These are phyloP conservation scores for Hypoxylon sp. DNA, from an alignment of 2,329 filamentous ascomycete species.

Conservation along the genomic window DNA sequence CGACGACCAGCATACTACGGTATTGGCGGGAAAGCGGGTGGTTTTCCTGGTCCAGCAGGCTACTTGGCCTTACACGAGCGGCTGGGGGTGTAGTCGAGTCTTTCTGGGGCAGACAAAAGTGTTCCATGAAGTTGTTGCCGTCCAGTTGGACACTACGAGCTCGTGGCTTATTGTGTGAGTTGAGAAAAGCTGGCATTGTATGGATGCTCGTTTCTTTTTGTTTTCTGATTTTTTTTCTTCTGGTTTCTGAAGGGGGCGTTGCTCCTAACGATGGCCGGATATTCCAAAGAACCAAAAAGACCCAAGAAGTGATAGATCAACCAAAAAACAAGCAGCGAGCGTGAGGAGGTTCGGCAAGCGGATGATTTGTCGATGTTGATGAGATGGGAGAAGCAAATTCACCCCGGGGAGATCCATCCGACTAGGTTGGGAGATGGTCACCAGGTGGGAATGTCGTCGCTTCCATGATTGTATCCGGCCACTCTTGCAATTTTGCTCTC, in stretches of 20 bases:
- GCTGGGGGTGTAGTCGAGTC: constrained; percentile 46
- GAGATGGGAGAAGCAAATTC: constrained; percentile 31
- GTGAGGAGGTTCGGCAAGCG: constrained; percentile 47
- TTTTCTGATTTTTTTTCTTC: constrained; percentile 44
- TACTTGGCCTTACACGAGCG: constrained; percentile 53
- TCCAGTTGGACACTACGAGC: constrained; percentile 65
- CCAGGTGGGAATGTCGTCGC: constrained; percentile 21
- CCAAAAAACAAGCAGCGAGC: constrained; percentile 53
- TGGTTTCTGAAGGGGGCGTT: constrained; percentile 46
- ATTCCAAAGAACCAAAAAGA: constrained; percentile 55
- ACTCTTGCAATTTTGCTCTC: constrained; percentile 47
- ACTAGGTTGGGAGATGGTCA: constrained; percentile 24
- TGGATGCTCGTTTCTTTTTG: constrained; percentile 50
- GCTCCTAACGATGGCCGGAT: constrained; percentile 53
- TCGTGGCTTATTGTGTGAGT: constrained; percentile 59
- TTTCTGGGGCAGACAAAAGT: constrained; percentile 30
- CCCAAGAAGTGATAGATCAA: constrained; percentile 64
- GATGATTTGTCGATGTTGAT: constrained; percentile 44
- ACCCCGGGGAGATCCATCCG: constrained; percentile 19
- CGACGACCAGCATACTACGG: constrained; percentile 68
- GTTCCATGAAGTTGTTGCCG: constrained; percentile 37
- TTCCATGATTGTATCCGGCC: constrained; percentile 34
- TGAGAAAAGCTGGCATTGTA: constrained; percentile 59
- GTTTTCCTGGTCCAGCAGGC: constrained; percentile 53
- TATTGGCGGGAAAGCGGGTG: constrained; percentile 55